A percentile compares a stretch with the other conserved stretches of the same genome.
Evolutionary conservation across 345 rosid species (phyloP).

Genomic region (Diplotaxis tenuifolia): DNA sequence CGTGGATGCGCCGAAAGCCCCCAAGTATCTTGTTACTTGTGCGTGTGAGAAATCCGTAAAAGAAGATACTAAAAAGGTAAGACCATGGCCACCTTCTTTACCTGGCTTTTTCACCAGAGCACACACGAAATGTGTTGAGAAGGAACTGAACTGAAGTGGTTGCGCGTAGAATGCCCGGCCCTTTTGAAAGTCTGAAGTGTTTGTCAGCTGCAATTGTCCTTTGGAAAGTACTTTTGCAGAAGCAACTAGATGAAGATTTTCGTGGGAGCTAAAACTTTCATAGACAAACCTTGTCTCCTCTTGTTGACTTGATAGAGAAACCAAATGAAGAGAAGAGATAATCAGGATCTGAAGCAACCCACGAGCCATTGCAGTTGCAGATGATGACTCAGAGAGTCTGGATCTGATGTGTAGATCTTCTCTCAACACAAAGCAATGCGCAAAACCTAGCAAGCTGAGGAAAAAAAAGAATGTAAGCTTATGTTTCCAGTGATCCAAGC

Average conservation of each 20-base stretch:
- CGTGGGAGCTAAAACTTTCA: neutral
- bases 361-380: neutral
- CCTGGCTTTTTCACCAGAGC: neutral
- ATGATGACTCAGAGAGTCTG: neutral
- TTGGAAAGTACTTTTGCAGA: neutral
- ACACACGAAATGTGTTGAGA: neutral
- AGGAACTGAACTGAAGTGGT: neutral
- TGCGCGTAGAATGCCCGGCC: neutral
- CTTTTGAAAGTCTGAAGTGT: neutral
- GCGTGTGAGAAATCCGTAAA: neutral
- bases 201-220: neutral
- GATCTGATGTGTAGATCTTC: neutral
- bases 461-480: neutral
- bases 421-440: neutral
- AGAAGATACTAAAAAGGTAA: neutral
- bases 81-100: neutral
- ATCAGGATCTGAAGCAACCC: neutral
- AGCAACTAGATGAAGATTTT: neutral
- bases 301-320: neutral
- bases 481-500: neutral
- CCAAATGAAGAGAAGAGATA: neutral
- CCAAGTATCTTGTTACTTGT: neutral
- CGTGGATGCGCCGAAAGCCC: neutral
- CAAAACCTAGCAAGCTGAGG: neutral
- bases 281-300: neutral